Base-by-base conservation (phyloP, 2,329 filamentous ascomycete genomes). In the Xylariaceae sp. region DNA sequence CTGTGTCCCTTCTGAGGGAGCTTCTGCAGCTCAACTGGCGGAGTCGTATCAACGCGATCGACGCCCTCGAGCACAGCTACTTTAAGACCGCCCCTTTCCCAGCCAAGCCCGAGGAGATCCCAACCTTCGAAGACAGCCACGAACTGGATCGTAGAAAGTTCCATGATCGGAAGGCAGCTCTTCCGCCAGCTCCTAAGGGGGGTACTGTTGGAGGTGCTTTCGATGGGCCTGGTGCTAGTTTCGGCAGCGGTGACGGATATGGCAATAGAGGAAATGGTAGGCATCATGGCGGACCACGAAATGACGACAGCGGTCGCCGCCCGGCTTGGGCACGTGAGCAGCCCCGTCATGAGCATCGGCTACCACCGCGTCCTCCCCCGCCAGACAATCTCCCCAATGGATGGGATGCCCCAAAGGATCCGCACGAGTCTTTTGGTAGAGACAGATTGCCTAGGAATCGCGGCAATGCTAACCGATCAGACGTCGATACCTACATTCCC, bases 91-190 rank as follows among this genome's bases (percentile, higher is more conserved):
- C 82, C 1, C 94, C 94, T 3, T 78, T 88, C 3, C 94, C 94
- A 7, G 86, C 92, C 45, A 83, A 84, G 57, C 91, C 94, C 1
- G 87, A 88, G 64, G 92, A 97, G 54, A 82, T 99, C n/a, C 94
- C 94, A 1, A 83, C 79, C 13, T 97, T 96, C 69, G 90, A 96
- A 71, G 93, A 97, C 69, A 96, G 92, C 50, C 94, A 99, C 74
- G 94, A 99, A 74, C 80, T 97, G n/a, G 94, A 99, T 72, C 85
- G 93, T 54, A 86, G 92, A 72, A 95, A 93, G 74, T 93, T 92
- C 67, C 88, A 95, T 65, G 89, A 92, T 60, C 88, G 94, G 69
- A 90, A 90, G 70, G 88, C 88, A 18, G 88, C 87, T 18, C 81
- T 93, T 9, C 93, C 93, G 3, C 93, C 94, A 10, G 94, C 93